These are phyloP conservation scores for Crucihimalaya himalaica DNA, from an alignment of 345 rosid species.

Conservation along the genomic window DNA sequence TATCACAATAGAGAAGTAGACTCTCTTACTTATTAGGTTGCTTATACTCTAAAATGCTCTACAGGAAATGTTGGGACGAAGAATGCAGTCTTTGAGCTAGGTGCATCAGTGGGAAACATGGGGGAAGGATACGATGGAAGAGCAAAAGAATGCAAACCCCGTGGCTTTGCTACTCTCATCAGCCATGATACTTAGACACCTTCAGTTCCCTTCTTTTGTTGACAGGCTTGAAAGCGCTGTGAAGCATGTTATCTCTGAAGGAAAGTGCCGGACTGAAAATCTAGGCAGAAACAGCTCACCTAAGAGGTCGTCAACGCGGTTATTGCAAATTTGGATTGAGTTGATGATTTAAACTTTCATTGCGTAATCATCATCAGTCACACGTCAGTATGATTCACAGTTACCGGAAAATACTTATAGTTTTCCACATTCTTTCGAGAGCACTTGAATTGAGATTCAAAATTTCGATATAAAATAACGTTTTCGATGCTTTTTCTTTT, in stretches of 20 bases:
- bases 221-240: slow-evolving; percentile 86
- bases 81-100: slow-evolving; percentile 91
- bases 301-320: slow-evolving; percentile 40
- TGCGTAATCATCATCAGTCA: slow-evolving; percentile 8
- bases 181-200: slow-evolving; percentile 97
- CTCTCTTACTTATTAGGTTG: background rate
- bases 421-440: slow-evolving; percentile 32
- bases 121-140: slow-evolving; percentile 61
- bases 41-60: no score
- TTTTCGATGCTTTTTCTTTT: no score
- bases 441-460: slow-evolving; percentile 8
- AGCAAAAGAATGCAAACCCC: slow-evolving; percentile 81
- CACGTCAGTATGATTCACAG: slow-evolving; percentile 9
- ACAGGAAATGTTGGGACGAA: slow-evolving; percentile 91
- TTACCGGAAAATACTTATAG: background rate
- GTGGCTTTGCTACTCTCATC: slow-evolving; percentile 91
- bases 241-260: slow-evolving; percentile 62
- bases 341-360: background rate
- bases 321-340: slow-evolving; percentile 39
- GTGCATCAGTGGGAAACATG: slow-evolving; percentile 91
- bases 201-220: slow-evolving; percentile 91
- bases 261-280: slow-evolving; percentile 49
- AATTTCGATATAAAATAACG: background rate
- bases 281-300: slow-evolving; percentile 43
- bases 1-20: background rate